Conservation (phyloP, 345 rosid species). For the Sapria himalayana region DNA sequence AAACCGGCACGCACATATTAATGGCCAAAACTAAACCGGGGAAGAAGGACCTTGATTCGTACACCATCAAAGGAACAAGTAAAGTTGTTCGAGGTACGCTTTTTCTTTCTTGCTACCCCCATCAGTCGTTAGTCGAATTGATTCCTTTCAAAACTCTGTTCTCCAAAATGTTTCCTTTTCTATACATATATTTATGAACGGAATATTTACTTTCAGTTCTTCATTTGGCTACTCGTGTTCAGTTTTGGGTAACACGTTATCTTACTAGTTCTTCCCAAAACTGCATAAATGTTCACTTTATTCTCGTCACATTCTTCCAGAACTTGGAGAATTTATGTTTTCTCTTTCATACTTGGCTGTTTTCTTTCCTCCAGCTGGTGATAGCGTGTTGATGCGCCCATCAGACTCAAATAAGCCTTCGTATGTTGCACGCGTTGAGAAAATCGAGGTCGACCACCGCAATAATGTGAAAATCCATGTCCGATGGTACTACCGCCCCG, state of each 20-base stretch:
- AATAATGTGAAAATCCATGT: conserved; percentile 58
- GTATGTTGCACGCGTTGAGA: conserved; percentile 68
- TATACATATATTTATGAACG: not conserved
- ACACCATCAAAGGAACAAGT: conserved; percentile 59
- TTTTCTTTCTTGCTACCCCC: conserved; percentile 4
- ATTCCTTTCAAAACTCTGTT: not conserved
- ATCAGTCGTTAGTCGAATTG: not conserved
- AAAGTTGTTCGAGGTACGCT: conserved; percentile 41
- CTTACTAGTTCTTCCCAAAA: no score
- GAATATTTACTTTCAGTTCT: no score
- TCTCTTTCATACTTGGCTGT: not conserved
- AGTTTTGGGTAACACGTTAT: no score
- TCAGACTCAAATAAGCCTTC: conserved; percentile 59
- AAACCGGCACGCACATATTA: no score
- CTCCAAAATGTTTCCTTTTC: conserved; percentile 4
- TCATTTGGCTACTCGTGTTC: no score
- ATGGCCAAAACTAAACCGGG: conserved; percentile 58
- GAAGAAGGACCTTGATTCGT: conserved; percentile 53
- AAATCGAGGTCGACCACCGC: conserved; percentile 59
- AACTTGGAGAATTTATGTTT: no score
- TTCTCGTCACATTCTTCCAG: no score
- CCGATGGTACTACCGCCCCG: conserved; percentile 72
- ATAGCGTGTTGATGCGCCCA: conserved; percentile 74
- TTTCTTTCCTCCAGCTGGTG: conserved; percentile 31
- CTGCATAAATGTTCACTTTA: no score